phyloP scores from a whole-genome alignment of 371 early-diverging fungal genomes.

The Mucor irregularis region DNA sequence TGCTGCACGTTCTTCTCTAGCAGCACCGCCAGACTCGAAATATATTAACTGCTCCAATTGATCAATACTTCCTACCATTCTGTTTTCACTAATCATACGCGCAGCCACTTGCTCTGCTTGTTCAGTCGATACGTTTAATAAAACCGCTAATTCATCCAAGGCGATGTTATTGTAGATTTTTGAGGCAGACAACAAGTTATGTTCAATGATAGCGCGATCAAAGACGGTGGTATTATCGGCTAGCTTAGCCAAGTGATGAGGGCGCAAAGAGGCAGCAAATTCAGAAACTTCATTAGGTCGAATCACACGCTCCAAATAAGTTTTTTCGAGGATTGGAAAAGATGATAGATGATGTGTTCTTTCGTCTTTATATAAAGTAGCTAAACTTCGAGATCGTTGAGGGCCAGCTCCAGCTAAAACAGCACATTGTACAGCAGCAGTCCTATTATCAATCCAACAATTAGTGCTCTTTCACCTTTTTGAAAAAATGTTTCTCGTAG shows the following conservation, averaged over 20 bases:
- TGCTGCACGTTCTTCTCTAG: conserved; percentile 24
- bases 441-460: conserved; percentile 31
- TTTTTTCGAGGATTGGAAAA: conserved; percentile 84
- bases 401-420: conserved; percentile 93
- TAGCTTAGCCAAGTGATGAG: conserved; percentile 77
- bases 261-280: conserved; percentile 70
- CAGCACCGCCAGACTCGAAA: conserved; percentile 72
- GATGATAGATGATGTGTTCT: conserved; percentile 69
- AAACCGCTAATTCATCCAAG: conserved; percentile 78
- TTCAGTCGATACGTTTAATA: conserved; percentile 75
- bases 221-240: conserved; percentile 82
- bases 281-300: conserved; percentile 75
- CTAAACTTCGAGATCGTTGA: conserved; percentile 82
- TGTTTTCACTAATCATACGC: conserved; percentile 88
- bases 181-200: conserved; percentile 86
- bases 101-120: conserved; percentile 85
- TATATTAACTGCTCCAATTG: conserved; percentile 84
- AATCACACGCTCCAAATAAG: conserved; percentile 88
- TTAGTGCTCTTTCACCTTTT: neutral
- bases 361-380: conserved; percentile 92
- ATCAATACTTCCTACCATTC: conserved; percentile 88
- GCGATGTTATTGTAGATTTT: conserved; percentile 89
- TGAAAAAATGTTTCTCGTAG: neutral
- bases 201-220: conserved; percentile 92
- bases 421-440: conserved; percentile 77